Base-by-base conservation (phyloP, 495 filamentous ascomycete genomes). In the Entonaema liquescens region DNA sequence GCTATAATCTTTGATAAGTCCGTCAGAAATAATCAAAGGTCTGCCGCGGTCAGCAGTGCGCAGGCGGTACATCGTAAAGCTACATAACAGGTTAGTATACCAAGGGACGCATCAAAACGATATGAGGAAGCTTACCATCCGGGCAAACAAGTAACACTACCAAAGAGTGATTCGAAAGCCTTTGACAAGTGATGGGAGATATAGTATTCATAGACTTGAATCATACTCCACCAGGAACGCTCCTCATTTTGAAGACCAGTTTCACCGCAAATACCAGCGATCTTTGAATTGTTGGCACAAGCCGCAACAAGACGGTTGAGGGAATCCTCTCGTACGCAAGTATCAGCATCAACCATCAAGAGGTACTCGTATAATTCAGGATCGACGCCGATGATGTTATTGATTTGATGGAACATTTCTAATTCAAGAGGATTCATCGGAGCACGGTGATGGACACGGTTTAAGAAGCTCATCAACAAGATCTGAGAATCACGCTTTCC, bases 51-150 rank as follows among this genome's bases (percentile, higher is more conserved):
- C 95, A 21, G 91, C 93, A 11, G 95, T 97, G 38, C 95, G 89
- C 15, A 99, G 85, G 67, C 95, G 95, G 76, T 99, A 99, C 95
- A 99, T 98, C 83, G 90, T 91, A 86, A 99, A 99, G 89, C 95
- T 98, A 76, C 36, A 50, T 49, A 33, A 0, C 28, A 58, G 36
- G 75, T 86, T 74, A 84, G 80, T 59, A 12, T 68, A 49, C n/a
- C 19, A 38, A 23, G 49, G 13, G 15, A 11, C 9, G 31, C 1
- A 26, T 44, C 8, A 3, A 12, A 33, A 9, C 28, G 29, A 44
- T 44, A 60, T 13, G 49, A 15, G 23, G 19, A 55, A 67, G 88
- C 92, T 84, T 87, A 97, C 95, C 95, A 99, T 85, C 95, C 95
- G 70, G 95, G 95, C 81, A 99, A 88, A 90, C 95, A 99, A 52